These are phyloP conservation scores for Coemansia sp. DNA, from an alignment of 192 early-diverging fungal species.

Conservation along the genomic window DNA sequence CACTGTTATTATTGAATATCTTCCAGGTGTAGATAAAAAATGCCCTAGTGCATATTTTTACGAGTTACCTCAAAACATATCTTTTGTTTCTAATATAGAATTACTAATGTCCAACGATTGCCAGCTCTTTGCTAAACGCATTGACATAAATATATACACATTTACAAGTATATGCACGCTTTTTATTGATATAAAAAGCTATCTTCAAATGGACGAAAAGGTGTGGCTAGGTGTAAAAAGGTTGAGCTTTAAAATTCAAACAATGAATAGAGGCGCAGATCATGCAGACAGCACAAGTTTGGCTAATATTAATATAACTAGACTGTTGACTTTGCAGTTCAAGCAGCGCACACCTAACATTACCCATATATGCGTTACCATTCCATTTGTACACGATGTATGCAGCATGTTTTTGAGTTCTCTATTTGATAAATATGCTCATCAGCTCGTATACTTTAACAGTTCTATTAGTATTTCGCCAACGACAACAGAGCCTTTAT, in stretches of 20 bases:
- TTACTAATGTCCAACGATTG: neutral
- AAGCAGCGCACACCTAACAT: neutral
- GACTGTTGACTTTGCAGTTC: neutral
- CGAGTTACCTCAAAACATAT: neutral
- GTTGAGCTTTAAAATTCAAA: neutral
- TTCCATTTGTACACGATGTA: too few species aligned
- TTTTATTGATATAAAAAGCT: neutral
- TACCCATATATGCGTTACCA: neutral
- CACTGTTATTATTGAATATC: neutral
- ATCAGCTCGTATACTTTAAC: conserved; percentile 4
- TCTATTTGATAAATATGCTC: neutral
- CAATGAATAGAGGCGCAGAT: neutral
- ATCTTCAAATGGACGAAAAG: neutral
- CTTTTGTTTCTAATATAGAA: neutral
- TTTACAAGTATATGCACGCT: neutral
- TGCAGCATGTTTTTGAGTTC: neutral
- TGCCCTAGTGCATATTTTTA: too few species aligned
- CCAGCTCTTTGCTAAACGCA: neutral
- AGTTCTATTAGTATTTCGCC: neutral
- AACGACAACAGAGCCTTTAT: neutral
- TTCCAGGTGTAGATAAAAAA: neutral
- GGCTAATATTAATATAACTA: neutral
- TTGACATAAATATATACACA: neutral
- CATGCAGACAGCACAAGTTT: neutral
- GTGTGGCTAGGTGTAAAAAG: neutral